These are phyloP conservation scores for Macrocybe gigantea DNA, from an alignment of 768 basidiomycete species.

Conservation along the genomic window DNA sequence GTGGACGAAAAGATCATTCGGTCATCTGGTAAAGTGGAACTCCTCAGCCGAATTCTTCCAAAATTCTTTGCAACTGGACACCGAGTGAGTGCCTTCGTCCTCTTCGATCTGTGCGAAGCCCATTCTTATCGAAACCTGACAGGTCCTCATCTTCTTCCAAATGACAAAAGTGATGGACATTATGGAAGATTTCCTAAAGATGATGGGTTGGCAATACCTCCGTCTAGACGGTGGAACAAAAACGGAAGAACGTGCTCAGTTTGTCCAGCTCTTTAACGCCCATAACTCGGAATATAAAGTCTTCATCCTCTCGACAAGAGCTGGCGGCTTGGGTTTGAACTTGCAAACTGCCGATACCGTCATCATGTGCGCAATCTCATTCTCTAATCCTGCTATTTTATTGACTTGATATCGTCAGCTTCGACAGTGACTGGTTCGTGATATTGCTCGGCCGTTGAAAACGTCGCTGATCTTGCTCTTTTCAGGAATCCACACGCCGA, in stretches of 20 bases:
- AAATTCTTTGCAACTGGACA: slow-evolving; percentile 93
- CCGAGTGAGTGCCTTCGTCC: slow-evolving; percentile 46
- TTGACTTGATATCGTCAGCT: slow-evolving; percentile 33
- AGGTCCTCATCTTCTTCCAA: slow-evolving; percentile 99
- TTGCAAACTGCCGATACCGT: slow-evolving; percentile 96
- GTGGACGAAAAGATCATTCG: slow-evolving; percentile 85
- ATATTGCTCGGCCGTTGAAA: not conserved
- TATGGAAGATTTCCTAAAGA: slow-evolving; percentile 91
- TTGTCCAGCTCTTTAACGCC: slow-evolving; percentile 87
- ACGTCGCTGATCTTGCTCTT: not conserved
- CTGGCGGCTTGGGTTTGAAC: slow-evolving; percentile 91
- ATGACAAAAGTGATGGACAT: slow-evolving; percentile 99
- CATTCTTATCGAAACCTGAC: not conserved
- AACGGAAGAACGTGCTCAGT: slow-evolving; percentile 87
- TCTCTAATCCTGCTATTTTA: not conserved
- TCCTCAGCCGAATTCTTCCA: slow-evolving; percentile 86
- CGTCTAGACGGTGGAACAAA: slow-evolving; percentile 96
- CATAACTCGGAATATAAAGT: slow-evolving; percentile 81
- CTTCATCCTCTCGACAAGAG: slow-evolving; percentile 91
- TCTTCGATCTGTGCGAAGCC: not conserved
- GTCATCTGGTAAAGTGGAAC: slow-evolving; percentile 88
- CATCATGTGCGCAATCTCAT: slow-evolving; percentile 63
- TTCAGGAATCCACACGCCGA: slow-evolving; percentile 95
- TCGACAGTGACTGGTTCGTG: slow-evolving; percentile 65
- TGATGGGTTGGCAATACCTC: slow-evolving; percentile 81